A percentile compares a stretch with the other conserved stretches of the same genome.
Evolutionary conservation across 83 land plant species (phyloP).

Genomic region (Isoetes engelmannii): DNA sequence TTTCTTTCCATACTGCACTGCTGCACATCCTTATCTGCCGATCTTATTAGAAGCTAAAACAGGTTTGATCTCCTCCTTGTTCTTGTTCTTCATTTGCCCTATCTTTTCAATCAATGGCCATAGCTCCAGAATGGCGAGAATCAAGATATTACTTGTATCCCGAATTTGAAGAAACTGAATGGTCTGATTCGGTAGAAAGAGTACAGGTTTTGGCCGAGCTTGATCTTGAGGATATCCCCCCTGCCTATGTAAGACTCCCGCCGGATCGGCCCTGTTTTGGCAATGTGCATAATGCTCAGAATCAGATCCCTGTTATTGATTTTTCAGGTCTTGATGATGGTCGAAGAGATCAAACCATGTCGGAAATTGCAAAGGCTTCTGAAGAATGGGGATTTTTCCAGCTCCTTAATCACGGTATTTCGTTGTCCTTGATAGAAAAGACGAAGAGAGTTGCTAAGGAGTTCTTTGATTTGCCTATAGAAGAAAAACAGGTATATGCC

Average conservation of each 20-base stretch:
- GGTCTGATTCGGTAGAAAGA: slow-evolving; percentile 14
- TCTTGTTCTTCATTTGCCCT: no score
- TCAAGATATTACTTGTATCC: no score
- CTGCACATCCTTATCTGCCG: no score
- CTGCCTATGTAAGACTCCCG: slow-evolving; percentile 1
- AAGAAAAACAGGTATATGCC: slow-evolving; percentile 26
- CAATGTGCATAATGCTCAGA: no score
- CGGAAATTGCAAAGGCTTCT: slow-evolving; percentile 45
- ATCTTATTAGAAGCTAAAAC: no score
- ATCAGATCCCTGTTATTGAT: slow-evolving; percentile 10
- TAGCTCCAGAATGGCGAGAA: no score
- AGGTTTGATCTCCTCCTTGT: no score
- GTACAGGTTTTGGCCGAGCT: slow-evolving; percentile 15
- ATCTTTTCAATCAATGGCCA: no score
- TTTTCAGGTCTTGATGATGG: slow-evolving; percentile 6
- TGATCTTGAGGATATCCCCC: not conserved
- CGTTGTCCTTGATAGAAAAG: slow-evolving; percentile 9
- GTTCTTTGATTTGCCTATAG: slow-evolving; percentile 33
- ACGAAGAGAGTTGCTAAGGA: slow-evolving; percentile 14
- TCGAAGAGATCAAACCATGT: not conserved
- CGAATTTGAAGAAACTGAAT: not conserved
- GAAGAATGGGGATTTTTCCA: slow-evolving; percentile 23
- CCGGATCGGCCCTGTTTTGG: not conserved
- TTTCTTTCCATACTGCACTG: no score
- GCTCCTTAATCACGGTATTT: slow-evolving; percentile 35